phyloP scores from a whole-genome alignment of 2,329 filamentous ascomycete genomes.

The Teratosphaeria gauchensis region DNA sequence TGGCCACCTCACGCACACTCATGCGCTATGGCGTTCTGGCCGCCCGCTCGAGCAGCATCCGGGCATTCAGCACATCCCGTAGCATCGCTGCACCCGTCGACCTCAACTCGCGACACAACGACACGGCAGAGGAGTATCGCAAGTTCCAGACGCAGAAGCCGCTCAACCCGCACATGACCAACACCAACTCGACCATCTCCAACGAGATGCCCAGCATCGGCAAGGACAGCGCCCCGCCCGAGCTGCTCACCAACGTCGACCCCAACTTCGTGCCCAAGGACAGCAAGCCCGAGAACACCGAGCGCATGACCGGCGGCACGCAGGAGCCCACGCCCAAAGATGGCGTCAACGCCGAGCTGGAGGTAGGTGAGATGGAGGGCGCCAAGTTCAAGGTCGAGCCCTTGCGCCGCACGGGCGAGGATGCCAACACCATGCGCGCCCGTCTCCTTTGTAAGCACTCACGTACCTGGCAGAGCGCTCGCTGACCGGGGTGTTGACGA shows the following conservation, averaged over 20 bases:
- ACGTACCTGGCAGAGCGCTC: constrained; percentile 9
- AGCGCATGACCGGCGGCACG: constrained; percentile 56
- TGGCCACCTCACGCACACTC: not conserved
- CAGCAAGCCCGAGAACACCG: constrained; percentile 51
- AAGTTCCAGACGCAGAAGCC: constrained; percentile 48
- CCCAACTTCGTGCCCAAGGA: constrained; percentile 49
- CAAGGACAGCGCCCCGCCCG: constrained; percentile 47
- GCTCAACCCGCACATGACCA: constrained; percentile 53
- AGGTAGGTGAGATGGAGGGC: constrained; percentile 78
- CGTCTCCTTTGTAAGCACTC: constrained; percentile 59
- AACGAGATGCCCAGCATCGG: constrained; percentile 55
- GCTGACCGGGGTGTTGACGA: constrained; percentile 16
- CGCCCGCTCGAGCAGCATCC: constrained; percentile 11
- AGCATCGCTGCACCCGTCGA: constrained; percentile 21
- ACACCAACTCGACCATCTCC: constrained; percentile 53
- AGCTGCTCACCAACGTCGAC: constrained; percentile 49
- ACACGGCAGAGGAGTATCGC: constrained; percentile 45
- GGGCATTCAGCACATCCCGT: constrained; percentile 29
- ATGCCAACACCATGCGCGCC: constrained; percentile 75
- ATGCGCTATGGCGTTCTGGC: not conserved
- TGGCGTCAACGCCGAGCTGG: constrained; percentile 55
- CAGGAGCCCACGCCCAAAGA: constrained; percentile 41
- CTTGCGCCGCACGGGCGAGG: constrained; percentile 74
- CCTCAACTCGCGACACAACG: constrained; percentile 40
- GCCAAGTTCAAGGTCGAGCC: constrained; percentile 83